phyloP scores from a whole-genome alignment of 2,329 filamentous ascomycete genomes.

The Fusarium pilosicola region DNA sequence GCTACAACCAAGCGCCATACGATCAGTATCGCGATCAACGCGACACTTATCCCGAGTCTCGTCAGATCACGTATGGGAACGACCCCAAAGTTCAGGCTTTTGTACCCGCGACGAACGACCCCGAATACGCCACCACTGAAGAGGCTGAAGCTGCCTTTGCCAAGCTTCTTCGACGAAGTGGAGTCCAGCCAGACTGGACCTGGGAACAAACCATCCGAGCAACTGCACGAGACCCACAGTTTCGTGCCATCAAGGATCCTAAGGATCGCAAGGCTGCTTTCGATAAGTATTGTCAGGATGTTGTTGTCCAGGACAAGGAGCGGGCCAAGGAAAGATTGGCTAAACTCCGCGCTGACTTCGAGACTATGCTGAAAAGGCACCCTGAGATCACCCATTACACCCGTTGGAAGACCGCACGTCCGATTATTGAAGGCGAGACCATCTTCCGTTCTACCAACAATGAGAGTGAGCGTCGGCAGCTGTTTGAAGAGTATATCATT shows the following conservation, averaged over 20 bases:
- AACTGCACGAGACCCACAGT: constrained; percentile 90
- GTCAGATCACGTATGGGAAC: constrained; percentile 67
- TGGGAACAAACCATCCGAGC: constrained; percentile 91
- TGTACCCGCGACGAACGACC: constrained; percentile 73
- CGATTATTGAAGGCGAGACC: constrained; percentile 93
- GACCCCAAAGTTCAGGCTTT: constrained; percentile 68
- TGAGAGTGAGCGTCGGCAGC: constrained; percentile 85
- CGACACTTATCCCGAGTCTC: constrained; percentile 61
- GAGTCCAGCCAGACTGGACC: constrained; percentile 89
- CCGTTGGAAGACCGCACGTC: constrained; percentile 93
- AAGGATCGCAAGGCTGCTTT: constrained; percentile 91
- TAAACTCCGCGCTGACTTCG: constrained; percentile 93
- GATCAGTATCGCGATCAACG: constrained; percentile 53
- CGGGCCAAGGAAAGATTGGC: constrained; percentile 91
- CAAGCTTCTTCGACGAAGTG: constrained; percentile 86
- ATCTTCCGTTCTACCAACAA: constrained; percentile 92
- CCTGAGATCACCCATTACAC: constrained; percentile 98
- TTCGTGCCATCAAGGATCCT: constrained; percentile 91
- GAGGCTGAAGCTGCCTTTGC: constrained; percentile 94
- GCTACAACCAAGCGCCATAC: constrained; percentile 48
- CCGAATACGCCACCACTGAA: constrained; percentile 81
- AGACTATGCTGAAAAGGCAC: constrained; percentile 94
- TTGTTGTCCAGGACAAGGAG: constrained; percentile 92
- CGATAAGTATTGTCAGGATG: constrained; percentile 92
- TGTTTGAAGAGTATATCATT: constrained; percentile 93